Conservation (phyloP, 139 green algal species). For the Dunaliella primolecta region DNA sequence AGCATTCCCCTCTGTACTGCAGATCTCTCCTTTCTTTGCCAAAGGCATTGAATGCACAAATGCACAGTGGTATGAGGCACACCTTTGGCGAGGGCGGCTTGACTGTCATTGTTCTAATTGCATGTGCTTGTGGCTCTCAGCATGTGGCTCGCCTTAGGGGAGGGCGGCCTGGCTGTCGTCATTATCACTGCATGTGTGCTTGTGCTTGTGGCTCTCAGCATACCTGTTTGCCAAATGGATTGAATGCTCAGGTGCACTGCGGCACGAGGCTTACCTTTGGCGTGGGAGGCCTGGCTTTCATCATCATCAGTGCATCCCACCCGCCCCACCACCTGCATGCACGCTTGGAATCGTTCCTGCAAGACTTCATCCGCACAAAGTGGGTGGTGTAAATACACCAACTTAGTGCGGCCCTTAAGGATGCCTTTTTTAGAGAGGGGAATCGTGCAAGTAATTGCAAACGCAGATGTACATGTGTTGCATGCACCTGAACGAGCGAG, state of each 20-base stretch:
- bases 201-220: neutral
- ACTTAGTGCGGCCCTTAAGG: neutral
- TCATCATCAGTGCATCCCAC: constrained; percentile 59
- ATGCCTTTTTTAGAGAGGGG: neutral
- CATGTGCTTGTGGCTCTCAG: too few species aligned
- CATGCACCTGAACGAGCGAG: too few species aligned
- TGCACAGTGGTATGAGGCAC: too few species aligned
- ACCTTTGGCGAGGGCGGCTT: too few species aligned
- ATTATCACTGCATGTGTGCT: neutral
- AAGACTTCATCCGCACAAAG: constrained; percentile 33
- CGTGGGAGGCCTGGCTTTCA: constrained; percentile 80
- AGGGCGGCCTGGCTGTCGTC: too few species aligned
- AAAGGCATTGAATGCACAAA: too few species aligned
- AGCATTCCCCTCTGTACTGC: too few species aligned
- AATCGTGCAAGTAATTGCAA: neutral
- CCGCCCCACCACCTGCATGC: constrained; percentile 44
- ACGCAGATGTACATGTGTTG: neutral
- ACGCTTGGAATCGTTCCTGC: constrained; percentile 82
- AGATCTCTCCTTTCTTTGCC: too few species aligned
- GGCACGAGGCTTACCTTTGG: constrained; percentile 75
- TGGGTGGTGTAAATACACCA: neutral
- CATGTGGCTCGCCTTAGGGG: too few species aligned
- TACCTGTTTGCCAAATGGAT: neutral
- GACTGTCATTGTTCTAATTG: too few species aligned
- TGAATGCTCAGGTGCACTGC: constrained; percentile 58